phyloP scores from a whole-genome alignment of 2,329 filamentous ascomycete species.

The Botrytis aclada region DNA sequence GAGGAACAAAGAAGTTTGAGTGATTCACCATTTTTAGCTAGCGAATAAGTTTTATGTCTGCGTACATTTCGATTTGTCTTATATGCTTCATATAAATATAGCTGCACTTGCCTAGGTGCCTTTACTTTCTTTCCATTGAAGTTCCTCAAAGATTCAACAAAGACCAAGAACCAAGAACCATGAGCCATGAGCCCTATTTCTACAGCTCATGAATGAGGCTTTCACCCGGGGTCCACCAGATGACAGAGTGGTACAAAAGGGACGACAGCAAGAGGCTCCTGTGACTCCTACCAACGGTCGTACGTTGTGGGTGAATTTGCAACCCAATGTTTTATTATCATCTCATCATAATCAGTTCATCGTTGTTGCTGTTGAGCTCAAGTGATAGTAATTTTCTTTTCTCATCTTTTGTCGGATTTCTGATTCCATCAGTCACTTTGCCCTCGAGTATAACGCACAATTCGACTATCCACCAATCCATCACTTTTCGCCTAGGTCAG shows the following conservation, averaged over 20 bases:
- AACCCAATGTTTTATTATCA: accelerated
- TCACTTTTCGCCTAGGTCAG: too few relatives aligned
- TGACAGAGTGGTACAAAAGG: too few relatives aligned
- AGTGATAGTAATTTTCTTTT: neutral
- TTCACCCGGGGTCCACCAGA: neutral
- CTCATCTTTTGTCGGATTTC: too few relatives aligned
- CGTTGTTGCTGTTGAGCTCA: neutral
- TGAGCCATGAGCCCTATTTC: neutral
- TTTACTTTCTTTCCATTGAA: neutral
- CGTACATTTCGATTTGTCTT: neutral
- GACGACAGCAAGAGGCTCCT: too few relatives aligned
- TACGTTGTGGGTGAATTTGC: too few relatives aligned
- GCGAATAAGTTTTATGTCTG: neutral
- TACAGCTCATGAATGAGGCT: neutral
- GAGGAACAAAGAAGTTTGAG: neutral
- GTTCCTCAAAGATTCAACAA: neutral
- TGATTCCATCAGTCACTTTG: neutral
- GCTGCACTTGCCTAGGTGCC: neutral
- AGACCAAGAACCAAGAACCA: neutral
- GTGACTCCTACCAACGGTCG: too few relatives aligned
- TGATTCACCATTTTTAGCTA: neutral
- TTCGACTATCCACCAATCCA: too few relatives aligned
- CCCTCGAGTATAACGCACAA: too few relatives aligned
- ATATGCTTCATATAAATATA: neutral
- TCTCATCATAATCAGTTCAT: neutral